These are phyloP conservation scores for Pleurotus eryngii DNA, from an alignment of 768 basidiomycete species.

Conservation along the genomic window DNA sequence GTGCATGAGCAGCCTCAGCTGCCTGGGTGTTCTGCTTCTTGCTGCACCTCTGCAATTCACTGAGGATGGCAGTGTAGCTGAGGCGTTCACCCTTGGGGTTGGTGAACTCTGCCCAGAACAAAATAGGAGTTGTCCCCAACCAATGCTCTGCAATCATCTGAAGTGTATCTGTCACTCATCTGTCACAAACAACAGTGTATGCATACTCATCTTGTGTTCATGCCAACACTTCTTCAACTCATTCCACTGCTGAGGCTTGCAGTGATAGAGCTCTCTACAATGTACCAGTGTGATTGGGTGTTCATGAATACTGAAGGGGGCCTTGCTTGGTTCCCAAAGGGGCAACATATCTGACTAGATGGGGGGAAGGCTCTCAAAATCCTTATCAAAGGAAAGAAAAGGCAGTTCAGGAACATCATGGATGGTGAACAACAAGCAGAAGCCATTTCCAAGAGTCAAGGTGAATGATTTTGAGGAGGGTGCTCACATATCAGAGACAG, in stretches of 20 bases:
- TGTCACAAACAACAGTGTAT: too few relatives aligned
- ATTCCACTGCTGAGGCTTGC: constrained; percentile 20
- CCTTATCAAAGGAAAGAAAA: constrained; percentile 16
- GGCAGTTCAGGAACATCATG: constrained; percentile 19
- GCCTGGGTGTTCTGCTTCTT: constrained; percentile 6
- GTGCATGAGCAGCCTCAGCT: constrained; percentile 6
- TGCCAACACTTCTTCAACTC: constrained; percentile 20
- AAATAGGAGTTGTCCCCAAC: constrained; percentile 6
- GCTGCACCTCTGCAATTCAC: not conserved
- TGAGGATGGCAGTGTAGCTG: constrained; percentile 13
- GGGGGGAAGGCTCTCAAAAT: constrained; percentile 15
- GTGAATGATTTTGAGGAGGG: not conserved
- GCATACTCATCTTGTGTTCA: constrained; percentile 20
- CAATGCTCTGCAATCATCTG: constrained; percentile 15
- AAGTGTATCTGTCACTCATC: not conserved
- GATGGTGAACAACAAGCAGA: not conserved
- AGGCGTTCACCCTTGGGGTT: constrained; percentile 9
- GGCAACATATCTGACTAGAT: constrained; percentile 25
- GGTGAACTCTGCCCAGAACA: constrained; percentile 17
- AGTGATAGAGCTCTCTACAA: constrained; percentile 21
- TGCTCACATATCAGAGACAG: not conserved
- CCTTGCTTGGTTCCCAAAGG: constrained; percentile 16
- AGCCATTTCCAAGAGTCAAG: not conserved
- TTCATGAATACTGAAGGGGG: constrained; percentile 17
- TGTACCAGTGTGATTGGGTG: constrained; percentile 19